phyloP scores from a whole-genome alignment of 805 yeast genomes.

The Tetrapisispora fleetii region DNA sequence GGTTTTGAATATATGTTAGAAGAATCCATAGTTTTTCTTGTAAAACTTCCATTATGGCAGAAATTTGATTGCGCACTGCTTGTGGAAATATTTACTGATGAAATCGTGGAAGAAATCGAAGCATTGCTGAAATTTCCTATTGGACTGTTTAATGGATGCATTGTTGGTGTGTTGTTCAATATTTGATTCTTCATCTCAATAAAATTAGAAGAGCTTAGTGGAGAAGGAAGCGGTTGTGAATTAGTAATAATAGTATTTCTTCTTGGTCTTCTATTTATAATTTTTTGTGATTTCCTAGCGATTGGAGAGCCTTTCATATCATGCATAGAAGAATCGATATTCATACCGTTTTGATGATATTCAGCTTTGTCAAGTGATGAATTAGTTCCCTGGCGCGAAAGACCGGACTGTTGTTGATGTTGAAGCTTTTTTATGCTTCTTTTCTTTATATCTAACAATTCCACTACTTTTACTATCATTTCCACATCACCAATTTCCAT shows the following conservation, averaged over 20 bases:
- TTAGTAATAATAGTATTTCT: slow-evolving; percentile 75
- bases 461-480: slow-evolving; percentile 59
- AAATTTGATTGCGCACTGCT: slow-evolving; percentile 2
- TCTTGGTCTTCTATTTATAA: slow-evolving; percentile 40
- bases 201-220: slow-evolving; percentile 47
- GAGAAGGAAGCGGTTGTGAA: slow-evolving; percentile 88
- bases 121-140: neutral
- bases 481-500: slow-evolving; percentile 81
- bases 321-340: neutral
- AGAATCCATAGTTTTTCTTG: neutral
- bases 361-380: neutral
- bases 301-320: neutral
- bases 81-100: slow-evolving; percentile 6
- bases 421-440: slow-evolving; percentile 34
- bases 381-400: neutral
- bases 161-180: slow-evolving; percentile 9
- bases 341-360: neutral
- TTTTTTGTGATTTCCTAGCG: slow-evolving; percentile 6
- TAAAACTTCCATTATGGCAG: neutral
- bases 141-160: neutral
- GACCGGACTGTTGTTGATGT: slow-evolving; percentile 18
- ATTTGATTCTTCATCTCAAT: slow-evolving; percentile 27
- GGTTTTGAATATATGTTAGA: neutral
- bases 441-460: slow-evolving; percentile 44
- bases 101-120: slow-evolving; percentile 5